A percentile compares a stretch with the other conserved stretches of the same genome.
Evolutionary conservation across 805 yeast genomes (phyloP).

Genomic region (Starmerella scarabaei): DNA sequence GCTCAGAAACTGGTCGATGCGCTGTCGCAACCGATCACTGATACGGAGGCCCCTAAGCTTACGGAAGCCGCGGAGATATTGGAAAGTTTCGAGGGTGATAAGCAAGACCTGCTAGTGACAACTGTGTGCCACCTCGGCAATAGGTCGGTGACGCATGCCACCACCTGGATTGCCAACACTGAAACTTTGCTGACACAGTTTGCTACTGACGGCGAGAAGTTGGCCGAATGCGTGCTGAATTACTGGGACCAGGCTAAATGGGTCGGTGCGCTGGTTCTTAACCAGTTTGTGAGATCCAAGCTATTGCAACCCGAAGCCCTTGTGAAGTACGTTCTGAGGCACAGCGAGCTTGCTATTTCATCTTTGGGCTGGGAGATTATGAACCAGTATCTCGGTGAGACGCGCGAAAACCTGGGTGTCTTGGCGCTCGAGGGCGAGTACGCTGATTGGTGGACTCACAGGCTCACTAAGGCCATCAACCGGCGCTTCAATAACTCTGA

Average conservation of each 20-base stretch:
- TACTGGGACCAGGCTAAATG: conserved; percentile 57
- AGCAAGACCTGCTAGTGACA: conserved; percentile 47
- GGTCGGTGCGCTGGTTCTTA: conserved; percentile 48
- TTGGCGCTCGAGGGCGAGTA: conserved; percentile 15
- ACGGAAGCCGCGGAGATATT: conserved; percentile 24
- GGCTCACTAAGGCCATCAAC: conserved; percentile 12
- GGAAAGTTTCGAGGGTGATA: conserved; percentile 17
- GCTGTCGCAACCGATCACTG: conserved; percentile 24
- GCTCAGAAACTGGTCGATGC: conserved; percentile 24
- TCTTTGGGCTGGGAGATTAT: conserved; percentile 25
- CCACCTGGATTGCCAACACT: conserved; percentile 38
- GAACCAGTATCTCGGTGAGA: conserved; percentile 5
- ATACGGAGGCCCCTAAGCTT: conserved; percentile 23
- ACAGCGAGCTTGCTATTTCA: conserved; percentile 16
- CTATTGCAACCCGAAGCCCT: conserved; percentile 34
- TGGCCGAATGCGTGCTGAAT: conserved; percentile 44
- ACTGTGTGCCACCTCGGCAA: conserved; percentile 72
- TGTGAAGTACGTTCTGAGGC: conserved; percentile 34
- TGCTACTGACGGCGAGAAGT: conserved; percentile 27
- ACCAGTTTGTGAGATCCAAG: conserved; percentile 37
- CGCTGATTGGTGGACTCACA: conserved; percentile 20
- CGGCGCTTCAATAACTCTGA: conserved; percentile 1
- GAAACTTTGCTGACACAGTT: conserved; percentile 27
- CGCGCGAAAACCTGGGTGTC: conserved; percentile 5
- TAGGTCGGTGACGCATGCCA: conserved; percentile 70